phyloP scores from a whole-genome alignment of 495 filamentous ascomycete genomes.

The Neurospora intermedia region DNA sequence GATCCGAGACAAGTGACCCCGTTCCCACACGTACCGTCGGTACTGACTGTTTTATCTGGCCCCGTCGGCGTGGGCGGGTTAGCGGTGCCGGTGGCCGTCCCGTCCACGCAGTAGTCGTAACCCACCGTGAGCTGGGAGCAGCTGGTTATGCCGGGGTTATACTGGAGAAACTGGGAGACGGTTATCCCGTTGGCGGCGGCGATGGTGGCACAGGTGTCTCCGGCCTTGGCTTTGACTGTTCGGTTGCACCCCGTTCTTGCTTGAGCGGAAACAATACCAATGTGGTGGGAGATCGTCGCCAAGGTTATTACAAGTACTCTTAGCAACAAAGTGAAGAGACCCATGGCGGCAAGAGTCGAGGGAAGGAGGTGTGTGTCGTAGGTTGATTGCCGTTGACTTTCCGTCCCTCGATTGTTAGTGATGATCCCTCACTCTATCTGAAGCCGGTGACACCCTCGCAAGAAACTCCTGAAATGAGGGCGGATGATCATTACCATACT shows the following conservation, averaged over 20 bases:
- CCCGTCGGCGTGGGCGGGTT: neutral
- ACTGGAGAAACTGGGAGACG: conserved; percentile 18
- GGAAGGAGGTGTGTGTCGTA: neutral
- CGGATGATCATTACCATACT: neutral
- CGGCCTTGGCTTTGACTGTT: conserved; percentile 12
- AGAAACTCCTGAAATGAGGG: neutral
- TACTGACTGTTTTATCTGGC: conserved; percentile 6
- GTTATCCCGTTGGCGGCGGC: conserved; percentile 15
- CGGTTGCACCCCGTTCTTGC: conserved; percentile 7
- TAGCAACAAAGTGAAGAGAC: neutral
- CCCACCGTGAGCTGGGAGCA: conserved; percentile 15
- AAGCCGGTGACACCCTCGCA: neutral
- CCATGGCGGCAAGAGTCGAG: neutral
- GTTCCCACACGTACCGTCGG: conserved; percentile 32
- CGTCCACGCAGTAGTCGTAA: conserved; percentile 15
- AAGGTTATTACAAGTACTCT: neutral
- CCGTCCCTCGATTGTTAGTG: neutral
- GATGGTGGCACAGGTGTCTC: conserved; percentile 20
- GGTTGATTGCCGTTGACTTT: neutral
- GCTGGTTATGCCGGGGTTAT: conserved; percentile 16
- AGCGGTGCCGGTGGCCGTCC: neutral
- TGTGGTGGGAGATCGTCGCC: neutral
- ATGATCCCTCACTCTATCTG: neutral
- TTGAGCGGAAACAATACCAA: neutral
- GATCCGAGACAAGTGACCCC: conserved; percentile 33